These are phyloP conservation scores for Glebionis coronaria DNA, from an alignment of 129 eudicot genomes.

Conservation along the genomic window DNA sequence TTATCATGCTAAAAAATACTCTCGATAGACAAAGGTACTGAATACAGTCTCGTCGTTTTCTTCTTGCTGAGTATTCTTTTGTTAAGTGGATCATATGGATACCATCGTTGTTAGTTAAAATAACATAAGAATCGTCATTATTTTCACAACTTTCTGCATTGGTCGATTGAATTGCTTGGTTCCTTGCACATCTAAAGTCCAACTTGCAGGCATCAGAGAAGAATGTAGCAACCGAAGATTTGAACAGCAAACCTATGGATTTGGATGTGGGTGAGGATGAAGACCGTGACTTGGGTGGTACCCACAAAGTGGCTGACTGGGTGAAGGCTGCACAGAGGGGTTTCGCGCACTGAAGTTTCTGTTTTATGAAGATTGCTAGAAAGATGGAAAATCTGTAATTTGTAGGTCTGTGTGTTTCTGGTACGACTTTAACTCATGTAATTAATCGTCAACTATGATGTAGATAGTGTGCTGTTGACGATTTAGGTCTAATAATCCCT, in stretches of 20 bases:
- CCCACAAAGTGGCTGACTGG: constrained; percentile 37
- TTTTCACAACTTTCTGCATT: neutral
- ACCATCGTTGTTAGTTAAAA: neutral
- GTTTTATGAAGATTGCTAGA: constrained; percentile 6
- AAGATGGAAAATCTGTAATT: constrained; percentile 20
- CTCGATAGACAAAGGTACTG: neutral
- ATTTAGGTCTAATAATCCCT: constrained; percentile 29
- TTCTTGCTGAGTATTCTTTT: constrained; percentile 4
- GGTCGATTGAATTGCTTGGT: neutral
- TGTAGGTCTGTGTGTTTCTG: constrained; percentile 19
- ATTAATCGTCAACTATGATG: constrained; percentile 23
- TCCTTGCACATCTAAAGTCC: neutral
- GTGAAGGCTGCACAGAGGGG: constrained; percentile 37
- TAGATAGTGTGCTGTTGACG: constrained; percentile 25
- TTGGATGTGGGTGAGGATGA: constrained; percentile 28
- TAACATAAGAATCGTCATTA: neutral
- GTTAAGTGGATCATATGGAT: neutral
- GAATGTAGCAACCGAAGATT: constrained; percentile 26
- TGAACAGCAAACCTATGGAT: constrained; percentile 34
- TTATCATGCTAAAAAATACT: neutral
- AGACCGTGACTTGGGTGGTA: constrained; percentile 30
- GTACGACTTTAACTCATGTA: constrained; percentile 22
- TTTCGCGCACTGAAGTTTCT: constrained; percentile 17
- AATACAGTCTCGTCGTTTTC: neutral
- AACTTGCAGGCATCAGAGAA: constrained; percentile 26